Evolutionary conservation across 768 basidiomycete genomes (phyloP).

Genomic region (Termitomyces sp.): DNA sequence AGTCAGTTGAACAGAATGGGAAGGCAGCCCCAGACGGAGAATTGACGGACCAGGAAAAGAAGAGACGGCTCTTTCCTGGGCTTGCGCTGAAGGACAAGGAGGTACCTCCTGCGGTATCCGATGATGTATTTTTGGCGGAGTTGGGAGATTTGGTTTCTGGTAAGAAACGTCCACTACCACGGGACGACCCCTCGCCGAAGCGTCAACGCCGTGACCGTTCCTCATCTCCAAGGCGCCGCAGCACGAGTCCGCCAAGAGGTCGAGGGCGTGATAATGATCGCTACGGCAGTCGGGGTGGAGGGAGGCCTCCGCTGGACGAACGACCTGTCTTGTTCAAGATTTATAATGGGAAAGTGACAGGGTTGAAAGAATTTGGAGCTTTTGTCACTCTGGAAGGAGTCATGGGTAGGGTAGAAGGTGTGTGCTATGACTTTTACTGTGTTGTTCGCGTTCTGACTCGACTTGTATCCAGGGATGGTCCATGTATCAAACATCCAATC

Average conservation of each 20-base stretch:
- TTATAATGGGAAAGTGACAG: conserved; percentile 81
- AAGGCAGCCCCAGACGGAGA: conserved; percentile 31
- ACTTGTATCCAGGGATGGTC: conserved; percentile 72
- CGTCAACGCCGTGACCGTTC: conserved; percentile 56
- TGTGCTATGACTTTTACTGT: conserved; percentile 19
- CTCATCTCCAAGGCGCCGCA: conserved; percentile 45
- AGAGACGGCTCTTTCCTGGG: conserved; percentile 87
- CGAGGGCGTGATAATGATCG: conserved; percentile 39
- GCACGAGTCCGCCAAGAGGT: conserved; percentile 59
- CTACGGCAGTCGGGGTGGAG: conserved; percentile 30
- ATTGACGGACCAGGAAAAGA: conserved; percentile 65
- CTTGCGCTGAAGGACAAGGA: conserved; percentile 79
- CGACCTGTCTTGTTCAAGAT: conserved; percentile 91
- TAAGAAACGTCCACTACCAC: conserved; percentile 49
- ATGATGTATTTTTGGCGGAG: conserved; percentile 85
- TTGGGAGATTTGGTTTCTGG: conserved; percentile 87
- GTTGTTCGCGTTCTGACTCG: conserved; percentile 7
- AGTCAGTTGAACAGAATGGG: conserved; percentile 33
- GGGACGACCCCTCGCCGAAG: conserved; percentile 47
- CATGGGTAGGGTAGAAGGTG: conserved; percentile 84
- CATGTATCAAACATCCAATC: conserved; percentile 92
- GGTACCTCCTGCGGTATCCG: conserved; percentile 51
- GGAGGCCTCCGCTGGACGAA: conserved; percentile 57
- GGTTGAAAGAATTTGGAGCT: conserved; percentile 93
- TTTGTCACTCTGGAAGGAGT: conserved; percentile 91